Evolutionary conservation across 2,329 filamentous ascomycete genomes (phyloP), one percentile per base, ranked within the genome.

Genomic region (Fusarium scirpi): DNA sequence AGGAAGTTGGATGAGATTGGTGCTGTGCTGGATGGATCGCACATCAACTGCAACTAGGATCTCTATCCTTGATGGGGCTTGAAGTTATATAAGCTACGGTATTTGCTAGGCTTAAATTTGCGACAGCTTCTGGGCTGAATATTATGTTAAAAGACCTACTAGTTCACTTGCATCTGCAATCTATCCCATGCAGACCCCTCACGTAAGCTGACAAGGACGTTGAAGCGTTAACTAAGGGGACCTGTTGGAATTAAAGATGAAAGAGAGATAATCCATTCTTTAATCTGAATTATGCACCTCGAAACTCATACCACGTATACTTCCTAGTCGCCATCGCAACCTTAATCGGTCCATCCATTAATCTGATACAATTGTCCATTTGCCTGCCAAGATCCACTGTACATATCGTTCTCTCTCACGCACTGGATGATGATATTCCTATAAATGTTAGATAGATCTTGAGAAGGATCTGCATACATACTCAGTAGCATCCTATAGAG

Each of bases 1-100:
- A 63, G 49, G 25, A 64, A 75, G 30, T 15, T 75, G 56, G 71
- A 75, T 22, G 59, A 69, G 18, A 64, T 75, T 60, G 73, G 72
- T 3, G 62, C 61, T 1, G 54, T 74, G 27, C 22, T 74, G 59
- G 72, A 74, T 48, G 72, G 72, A 6, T 62, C 69, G 2, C 55
- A 66, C 1, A 44, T n/a, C n/a, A n/a, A 38, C 18, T 41, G 48
- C 7, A 18, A 16, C 6, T 32, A 32, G 8, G 2, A n/a, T 7
- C 3, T n/a, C 5, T n/a, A 2, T 38, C 9, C 3, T 11, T 6
- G 16, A 11, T 38, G 18, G 7, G 13, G 13, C 13, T 1, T 32
- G 3, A 32, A 32, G 13, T 6, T 15, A 12, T 30, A 3, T n/a
- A 18, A 6, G 16, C 6, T 38, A 1, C 11, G 34, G 1, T 10